Evolutionary conservation across 2,329 filamentous ascomycete genomes (phyloP).

Genomic region (Xylaria sp.): DNA sequence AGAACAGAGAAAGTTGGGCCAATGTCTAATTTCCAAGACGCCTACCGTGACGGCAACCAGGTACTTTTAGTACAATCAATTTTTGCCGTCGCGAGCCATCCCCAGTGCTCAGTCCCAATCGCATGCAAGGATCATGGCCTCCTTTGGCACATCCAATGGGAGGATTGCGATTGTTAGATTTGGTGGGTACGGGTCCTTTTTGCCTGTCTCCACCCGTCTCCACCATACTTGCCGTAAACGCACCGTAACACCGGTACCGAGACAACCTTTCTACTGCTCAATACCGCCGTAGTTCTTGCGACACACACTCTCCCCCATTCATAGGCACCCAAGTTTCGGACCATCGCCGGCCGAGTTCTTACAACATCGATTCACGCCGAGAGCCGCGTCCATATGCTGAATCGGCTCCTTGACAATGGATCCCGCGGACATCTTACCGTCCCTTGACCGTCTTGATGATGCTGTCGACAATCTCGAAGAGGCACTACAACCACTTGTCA

Average conservation of each 20-base stretch:
- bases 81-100: constrained; percentile 12
- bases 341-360: too few relatives aligned
- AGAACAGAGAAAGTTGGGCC: not conserved
- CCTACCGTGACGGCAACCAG: constrained; percentile 21
- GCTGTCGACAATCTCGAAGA: constrained; percentile 83
- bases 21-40: not conserved
- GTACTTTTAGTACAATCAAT: constrained; percentile 19
- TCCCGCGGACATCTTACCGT: constrained; percentile 67
- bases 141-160: constrained; percentile 16
- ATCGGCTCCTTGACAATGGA: constrained; percentile 52
- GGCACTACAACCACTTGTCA: constrained; percentile 77
- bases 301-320: not conserved
- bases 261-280: constrained; percentile 41
- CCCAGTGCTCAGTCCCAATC: not conserved
- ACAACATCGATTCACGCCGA: too few relatives aligned
- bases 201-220: not conserved
- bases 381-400: not conserved
- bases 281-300: constrained; percentile 45
- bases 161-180: constrained; percentile 26
- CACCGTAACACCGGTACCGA: not conserved
- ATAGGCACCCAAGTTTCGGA: not conserved
- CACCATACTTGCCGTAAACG: too few relatives aligned
- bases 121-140: not conserved
- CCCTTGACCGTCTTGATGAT: constrained; percentile 78
- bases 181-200: not conserved